phyloP scores from a whole-genome alignment of 352 stramenopile species.

The Globisporangium cylindrosporum region DNA sequence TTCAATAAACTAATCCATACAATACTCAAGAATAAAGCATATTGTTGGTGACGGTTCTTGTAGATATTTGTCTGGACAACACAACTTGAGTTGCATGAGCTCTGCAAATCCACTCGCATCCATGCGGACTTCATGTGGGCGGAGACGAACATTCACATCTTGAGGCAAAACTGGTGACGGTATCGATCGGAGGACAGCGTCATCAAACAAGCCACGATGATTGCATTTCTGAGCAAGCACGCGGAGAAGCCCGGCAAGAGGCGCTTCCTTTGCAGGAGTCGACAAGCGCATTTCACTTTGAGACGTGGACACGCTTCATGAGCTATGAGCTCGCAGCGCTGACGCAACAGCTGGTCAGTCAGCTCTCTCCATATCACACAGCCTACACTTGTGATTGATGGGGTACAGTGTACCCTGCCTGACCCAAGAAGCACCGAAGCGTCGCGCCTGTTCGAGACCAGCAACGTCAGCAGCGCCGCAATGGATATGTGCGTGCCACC shows the following conservation, averaged over 20 bases:
- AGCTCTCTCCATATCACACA: neutral
- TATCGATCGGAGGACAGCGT: no score
- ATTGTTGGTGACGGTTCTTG: no score
- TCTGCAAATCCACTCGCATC: no score
- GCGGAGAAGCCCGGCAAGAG: neutral
- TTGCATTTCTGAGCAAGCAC: neutral
- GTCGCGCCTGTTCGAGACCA: slow-evolving; percentile 6
- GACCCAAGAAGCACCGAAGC: neutral
- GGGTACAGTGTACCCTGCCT: neutral
- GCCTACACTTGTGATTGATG: neutral
- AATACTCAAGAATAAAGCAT: no score
- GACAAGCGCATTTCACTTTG: neutral
- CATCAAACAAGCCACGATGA: no score
- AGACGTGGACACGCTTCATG: neutral
- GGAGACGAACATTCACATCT: no score
- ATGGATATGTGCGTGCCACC: neutral
- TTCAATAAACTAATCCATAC: no score
- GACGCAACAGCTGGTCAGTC: neutral
- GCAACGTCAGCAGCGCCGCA: neutral
- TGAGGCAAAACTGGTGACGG: no score
- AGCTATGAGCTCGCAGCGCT: neutral
- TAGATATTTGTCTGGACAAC: no score
- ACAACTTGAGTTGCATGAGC: no score
- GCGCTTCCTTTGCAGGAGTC: neutral
- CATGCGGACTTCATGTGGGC: no score